These are phyloP conservation scores for Fusarium sp. DNA, from an alignment of 2,329 filamentous ascomycete species.

Conservation along the genomic window DNA sequence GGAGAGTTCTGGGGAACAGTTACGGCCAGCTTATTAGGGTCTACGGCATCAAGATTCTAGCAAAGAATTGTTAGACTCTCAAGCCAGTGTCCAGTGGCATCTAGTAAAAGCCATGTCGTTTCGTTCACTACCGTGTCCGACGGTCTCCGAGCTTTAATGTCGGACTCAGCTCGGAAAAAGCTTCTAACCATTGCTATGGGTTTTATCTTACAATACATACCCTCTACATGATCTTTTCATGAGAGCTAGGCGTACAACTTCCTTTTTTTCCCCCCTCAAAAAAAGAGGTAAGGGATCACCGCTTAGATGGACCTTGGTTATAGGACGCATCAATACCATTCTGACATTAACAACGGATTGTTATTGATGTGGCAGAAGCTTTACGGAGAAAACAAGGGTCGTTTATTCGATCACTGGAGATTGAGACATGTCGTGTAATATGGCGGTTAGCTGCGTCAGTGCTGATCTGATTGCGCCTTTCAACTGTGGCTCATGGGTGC, in stretches of 20 bases:
- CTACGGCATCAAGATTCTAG: background rate
- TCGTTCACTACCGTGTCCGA: slow-evolving; percentile 10
- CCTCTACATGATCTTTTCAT: slow-evolving; percentile 3
- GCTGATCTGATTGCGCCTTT: slow-evolving; percentile 14
- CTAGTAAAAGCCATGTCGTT: background rate
- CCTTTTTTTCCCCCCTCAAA: background rate
- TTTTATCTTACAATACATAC: slow-evolving; percentile 13
- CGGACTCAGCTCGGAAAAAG: slow-evolving; percentile 37
- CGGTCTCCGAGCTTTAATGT: slow-evolving; percentile 39
- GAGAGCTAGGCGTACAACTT: background rate
- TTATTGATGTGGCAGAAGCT: slow-evolving; percentile 18
- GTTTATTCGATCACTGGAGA: background rate
- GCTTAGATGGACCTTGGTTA: background rate
- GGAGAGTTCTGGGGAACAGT: slow-evolving; percentile 13
- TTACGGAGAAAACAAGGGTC: slow-evolving; percentile 6
- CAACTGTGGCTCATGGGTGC: background rate
- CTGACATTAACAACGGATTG: background rate
- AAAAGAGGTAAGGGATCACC: background rate
- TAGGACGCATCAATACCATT: background rate
- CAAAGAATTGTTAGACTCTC: background rate
- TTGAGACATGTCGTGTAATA: slow-evolving; percentile 2
- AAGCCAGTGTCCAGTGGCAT: background rate
- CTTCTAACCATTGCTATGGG: slow-evolving; percentile 14
- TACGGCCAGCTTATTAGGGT: too few relatives aligned
- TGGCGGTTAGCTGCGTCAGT: slow-evolving; percentile 4